Conservation (phyloP, 2,329 filamentous ascomycete species). For the Thielaviopsis euricoi region DNA sequence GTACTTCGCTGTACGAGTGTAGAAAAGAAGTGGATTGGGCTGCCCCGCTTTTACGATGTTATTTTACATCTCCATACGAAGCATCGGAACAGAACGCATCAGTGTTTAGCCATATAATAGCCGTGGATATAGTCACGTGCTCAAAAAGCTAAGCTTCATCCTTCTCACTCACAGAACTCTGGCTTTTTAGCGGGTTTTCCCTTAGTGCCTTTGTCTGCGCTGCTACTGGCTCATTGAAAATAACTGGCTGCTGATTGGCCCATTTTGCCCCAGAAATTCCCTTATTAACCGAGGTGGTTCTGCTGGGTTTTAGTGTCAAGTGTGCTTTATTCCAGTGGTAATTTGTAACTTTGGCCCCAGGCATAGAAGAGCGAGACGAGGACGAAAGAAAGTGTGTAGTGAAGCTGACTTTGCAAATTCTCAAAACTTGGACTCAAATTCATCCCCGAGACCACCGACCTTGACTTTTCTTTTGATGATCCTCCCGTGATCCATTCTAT, state of each 20-base stretch:
- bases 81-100: conserved; percentile 8
- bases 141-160: background rate
- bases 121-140: conserved; percentile 3
- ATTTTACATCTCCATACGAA: background rate
- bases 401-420: conserved; percentile 1
- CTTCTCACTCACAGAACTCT: background rate
- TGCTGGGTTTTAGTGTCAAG: background rate
- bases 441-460: conserved; percentile 1
- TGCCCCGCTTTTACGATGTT: background rate
- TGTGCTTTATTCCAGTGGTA: background rate
- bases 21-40: no score
- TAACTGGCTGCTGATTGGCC: conserved; percentile 9
- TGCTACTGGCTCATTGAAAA: conserved; percentile 10
- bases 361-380: background rate
- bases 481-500: background rate
- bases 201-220: conserved; percentile 2
- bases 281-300: conserved; percentile 12
- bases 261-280: background rate
- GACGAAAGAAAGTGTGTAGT: background rate
- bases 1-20: no score
- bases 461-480: conserved; percentile 1
- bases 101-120: conserved; percentile 5
- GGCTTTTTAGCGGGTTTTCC: conserved; percentile 1
- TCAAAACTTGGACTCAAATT: background rate
- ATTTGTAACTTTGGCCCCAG: background rate